Conservation (phyloP, 768 basidiomycete genomes). For the Pulveroboletus sp. region DNA sequence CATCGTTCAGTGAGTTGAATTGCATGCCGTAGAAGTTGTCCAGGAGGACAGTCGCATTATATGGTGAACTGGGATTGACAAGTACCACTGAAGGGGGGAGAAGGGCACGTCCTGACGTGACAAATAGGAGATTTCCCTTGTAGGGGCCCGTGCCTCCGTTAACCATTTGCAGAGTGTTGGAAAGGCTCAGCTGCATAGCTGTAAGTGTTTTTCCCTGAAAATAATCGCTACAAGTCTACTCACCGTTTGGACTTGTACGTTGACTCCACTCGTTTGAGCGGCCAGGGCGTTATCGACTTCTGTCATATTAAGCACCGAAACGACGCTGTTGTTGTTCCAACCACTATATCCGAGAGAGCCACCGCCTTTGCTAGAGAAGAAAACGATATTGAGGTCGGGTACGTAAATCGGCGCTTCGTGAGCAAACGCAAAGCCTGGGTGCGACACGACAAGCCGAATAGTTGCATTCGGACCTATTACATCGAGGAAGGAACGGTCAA, state of each 20-base stretch:
- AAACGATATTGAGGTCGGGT: conserved; percentile 58
- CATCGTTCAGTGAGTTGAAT: conserved; percentile 80
- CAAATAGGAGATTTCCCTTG: conserved; percentile 52
- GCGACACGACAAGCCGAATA: conserved; percentile 57
- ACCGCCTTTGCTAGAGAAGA: conserved; percentile 69
- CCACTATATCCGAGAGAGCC: conserved; percentile 62
- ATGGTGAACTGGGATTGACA: conserved; percentile 59
- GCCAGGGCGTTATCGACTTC: conserved; percentile 47
- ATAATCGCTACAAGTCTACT: conserved; percentile 4
- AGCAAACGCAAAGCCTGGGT: conserved; percentile 63
- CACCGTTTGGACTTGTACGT: conserved; percentile 46
- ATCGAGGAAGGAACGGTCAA: conserved; percentile 48
- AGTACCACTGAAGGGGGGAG: conserved; percentile 59
- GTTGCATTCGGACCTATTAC: conserved; percentile 56
- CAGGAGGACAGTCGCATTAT: conserved; percentile 64
- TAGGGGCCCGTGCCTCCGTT: conserved; percentile 66
- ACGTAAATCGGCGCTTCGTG: conserved; percentile 77
- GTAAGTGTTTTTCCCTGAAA: background rate
- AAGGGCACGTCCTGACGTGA: conserved; percentile 61
- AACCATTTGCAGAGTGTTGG: conserved; percentile 61
- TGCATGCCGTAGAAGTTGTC: conserved; percentile 80
- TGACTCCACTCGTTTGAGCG: conserved; percentile 34
- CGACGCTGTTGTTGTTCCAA: conserved; percentile 56
- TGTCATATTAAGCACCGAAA: conserved; percentile 57
- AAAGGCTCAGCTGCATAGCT: conserved; percentile 47